A percentile compares a stretch with the other conserved stretches of the same genome.
These are phyloP conservation scores for Knoxia roxburghii DNA, from an alignment of 257 asterid species.

Conservation along the genomic window DNA sequence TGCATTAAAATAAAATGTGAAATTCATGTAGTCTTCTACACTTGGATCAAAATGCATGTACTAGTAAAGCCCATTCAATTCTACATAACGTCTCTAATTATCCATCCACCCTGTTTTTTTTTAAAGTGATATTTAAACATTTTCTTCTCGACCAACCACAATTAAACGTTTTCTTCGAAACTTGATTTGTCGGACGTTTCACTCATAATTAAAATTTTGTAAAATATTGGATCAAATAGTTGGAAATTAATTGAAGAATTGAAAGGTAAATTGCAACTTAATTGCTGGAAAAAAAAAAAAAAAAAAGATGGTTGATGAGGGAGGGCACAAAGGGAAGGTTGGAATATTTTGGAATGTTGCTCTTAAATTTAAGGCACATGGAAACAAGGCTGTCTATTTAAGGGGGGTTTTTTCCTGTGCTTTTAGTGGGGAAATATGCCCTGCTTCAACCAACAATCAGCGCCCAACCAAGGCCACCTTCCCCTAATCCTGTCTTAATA, in stretches of 20 bases:
- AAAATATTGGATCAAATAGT: too few relatives aligned
- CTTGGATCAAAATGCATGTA: not conserved
- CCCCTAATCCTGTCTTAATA: conserved; percentile 44
- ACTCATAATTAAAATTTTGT: too few relatives aligned
- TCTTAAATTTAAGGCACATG: conserved; percentile 48
- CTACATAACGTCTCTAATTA: not conserved
- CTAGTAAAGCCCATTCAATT: not conserved
- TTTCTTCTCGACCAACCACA: too few relatives aligned
- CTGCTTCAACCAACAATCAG: conserved; percentile 26
- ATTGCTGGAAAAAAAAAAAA: too few relatives aligned
- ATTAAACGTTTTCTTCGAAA: too few relatives aligned
- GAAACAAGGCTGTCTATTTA: conserved; percentile 36
- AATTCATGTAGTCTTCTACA: not conserved
- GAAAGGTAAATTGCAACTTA: too few relatives aligned
- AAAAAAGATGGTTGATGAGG: conserved; percentile 5
- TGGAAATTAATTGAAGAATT: too few relatives aligned
- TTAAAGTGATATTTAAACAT: not conserved
- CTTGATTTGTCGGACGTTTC: too few relatives aligned
- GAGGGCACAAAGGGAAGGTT: conserved; percentile 17
- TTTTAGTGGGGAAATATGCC: conserved; percentile 43
- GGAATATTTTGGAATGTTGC: conserved; percentile 33
- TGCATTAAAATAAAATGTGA: too few relatives aligned
- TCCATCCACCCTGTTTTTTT: not conserved
- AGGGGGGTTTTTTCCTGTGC: conserved; percentile 23
- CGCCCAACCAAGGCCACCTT: conserved; percentile 24